Base-by-base conservation (phyloP, 2,329 filamentous ascomycete genomes). In the Venturiaceae sp. region DNA sequence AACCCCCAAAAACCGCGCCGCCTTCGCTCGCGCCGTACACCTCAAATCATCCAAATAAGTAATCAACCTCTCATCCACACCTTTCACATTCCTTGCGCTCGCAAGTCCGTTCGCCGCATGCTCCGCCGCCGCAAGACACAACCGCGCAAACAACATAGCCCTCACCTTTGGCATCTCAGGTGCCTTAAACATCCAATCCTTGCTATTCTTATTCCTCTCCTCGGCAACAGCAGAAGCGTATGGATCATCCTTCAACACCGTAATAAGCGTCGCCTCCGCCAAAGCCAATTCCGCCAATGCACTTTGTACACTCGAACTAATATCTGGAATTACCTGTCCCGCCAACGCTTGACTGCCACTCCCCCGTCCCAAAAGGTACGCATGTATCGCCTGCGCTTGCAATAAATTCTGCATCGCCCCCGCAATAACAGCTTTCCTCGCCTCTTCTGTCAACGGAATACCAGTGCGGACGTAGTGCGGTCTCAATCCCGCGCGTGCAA, bases 181-280 rank as follows among this genome's bases (percentile, higher is more conserved):
- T 0, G 90, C 83, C 66, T 88, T 90, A 71, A 94, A 95, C 91
- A 97, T 97, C 92, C 92, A 99, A 64, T 97, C 92, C 61, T 83
- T 90, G 70, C 92, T 90, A 64, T 86, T 84, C 57, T 86, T 83
- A 68, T 95, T 95, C 53, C 92, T 82, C 59, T 86, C 83, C 66
- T 95, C 89, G 0, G 90, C 84, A 2, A 95, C 86, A 6, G 86
- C 82, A 1, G 87, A 85, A 1, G 92, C 87, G 67, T 96, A 97
- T 0, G 92, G 91, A 67, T 99, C 94, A 68, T 97, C 92, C 66
- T 97, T 97, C 54, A 95, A 72, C 0, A 97, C 90, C 0, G 90
- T 90, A 1, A 96, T 81, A 1, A 97, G 80, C 0, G 92, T 96
- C 0, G 92, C 92, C 72, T 96, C 92, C 1, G 92, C 90, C 33